phyloP scores from a whole-genome alignment of 2,329 filamentous ascomycete species.

The Sclerotinia spermophila region DNA sequence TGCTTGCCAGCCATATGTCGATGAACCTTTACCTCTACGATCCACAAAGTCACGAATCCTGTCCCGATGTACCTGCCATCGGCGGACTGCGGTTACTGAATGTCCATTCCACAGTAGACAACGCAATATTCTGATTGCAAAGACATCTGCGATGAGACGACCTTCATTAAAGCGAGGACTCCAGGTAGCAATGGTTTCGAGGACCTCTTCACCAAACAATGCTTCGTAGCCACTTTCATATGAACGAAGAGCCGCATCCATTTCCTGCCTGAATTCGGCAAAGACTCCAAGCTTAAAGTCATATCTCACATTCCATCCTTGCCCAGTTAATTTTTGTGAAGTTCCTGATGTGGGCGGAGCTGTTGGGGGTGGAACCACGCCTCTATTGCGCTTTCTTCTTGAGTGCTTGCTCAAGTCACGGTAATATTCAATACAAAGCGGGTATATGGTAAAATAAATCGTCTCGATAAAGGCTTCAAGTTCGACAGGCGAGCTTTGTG shows the following conservation, averaged over 20 bases:
- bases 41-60: slow-evolving; percentile 76
- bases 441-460: slow-evolving; percentile 69
- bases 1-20: slow-evolving; percentile 89
- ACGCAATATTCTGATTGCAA: slow-evolving; percentile 76
- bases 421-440: slow-evolving; percentile 82
- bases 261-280: slow-evolving; percentile 89
- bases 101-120: slow-evolving; percentile 78
- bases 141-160: slow-evolving; percentile 77
- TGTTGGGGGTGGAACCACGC: slow-evolving; percentile 74
- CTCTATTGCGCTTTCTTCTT: slow-evolving; percentile 80
- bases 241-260: slow-evolving; percentile 79
- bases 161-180: slow-evolving; percentile 87
- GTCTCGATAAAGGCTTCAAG: slow-evolving; percentile 69
- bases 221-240: slow-evolving; percentile 86
- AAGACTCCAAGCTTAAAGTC: slow-evolving; percentile 91
- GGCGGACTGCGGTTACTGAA: slow-evolving; percentile 72
- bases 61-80: slow-evolving; percentile 75
- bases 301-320: slow-evolving; percentile 91
- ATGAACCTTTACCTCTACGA: slow-evolving; percentile 76
- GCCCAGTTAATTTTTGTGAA: slow-evolving; percentile 76
- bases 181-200: slow-evolving; percentile 88
- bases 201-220: slow-evolving; percentile 75
- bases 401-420: slow-evolving; percentile 89
- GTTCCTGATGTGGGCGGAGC: slow-evolving; percentile 78
- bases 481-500: slow-evolving; percentile 67